phyloP scores from a whole-genome alignment of 2,329 filamentous ascomycete species.

The Colletotrichum sp. region DNA sequence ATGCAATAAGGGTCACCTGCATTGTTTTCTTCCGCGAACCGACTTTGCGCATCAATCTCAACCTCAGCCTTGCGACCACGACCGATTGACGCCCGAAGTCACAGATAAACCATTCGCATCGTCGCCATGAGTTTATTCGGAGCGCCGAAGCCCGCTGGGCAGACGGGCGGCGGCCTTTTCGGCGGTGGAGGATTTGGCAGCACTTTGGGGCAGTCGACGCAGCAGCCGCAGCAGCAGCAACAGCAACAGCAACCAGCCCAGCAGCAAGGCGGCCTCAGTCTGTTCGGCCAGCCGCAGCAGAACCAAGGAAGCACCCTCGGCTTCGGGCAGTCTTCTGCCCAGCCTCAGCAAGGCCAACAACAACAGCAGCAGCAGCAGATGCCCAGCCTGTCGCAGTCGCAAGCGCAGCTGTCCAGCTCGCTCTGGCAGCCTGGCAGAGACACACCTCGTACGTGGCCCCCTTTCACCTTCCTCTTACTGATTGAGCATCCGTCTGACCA shows the following conservation, averaged over 20 bases:
- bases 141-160: conserved; percentile 37
- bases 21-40: conserved; percentile 4
- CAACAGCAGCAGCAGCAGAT: conserved; percentile 50
- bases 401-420: conserved; percentile 52
- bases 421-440: conserved; percentile 59
- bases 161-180: conserved; percentile 20
- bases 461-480: neutral
- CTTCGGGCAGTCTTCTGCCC: conserved; percentile 37
- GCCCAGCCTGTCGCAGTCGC: conserved; percentile 47
- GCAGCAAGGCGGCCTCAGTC: conserved; percentile 29
- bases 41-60: neutral
- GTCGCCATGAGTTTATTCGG: conserved; percentile 42
- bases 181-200: conserved; percentile 35
- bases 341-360: conserved; percentile 39
- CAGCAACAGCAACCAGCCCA: conserved; percentile 37
- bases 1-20: conserved; percentile 2
- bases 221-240: conserved; percentile 28
- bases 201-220: conserved; percentile 39
- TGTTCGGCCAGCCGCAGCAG: conserved; percentile 43
- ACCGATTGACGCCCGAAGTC: neutral
- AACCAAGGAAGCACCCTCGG: conserved; percentile 39
- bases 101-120: conserved; percentile 22
- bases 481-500: neutral
- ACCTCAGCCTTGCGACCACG: neutral
- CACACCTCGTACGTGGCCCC: conserved; percentile 46